A percentile compares a stretch with the other conserved stretches of the same genome.
Conservation (phyloP, 2,329 filamentous ascomycete genomes). For the Aureobasidium uvarum region DNA sequence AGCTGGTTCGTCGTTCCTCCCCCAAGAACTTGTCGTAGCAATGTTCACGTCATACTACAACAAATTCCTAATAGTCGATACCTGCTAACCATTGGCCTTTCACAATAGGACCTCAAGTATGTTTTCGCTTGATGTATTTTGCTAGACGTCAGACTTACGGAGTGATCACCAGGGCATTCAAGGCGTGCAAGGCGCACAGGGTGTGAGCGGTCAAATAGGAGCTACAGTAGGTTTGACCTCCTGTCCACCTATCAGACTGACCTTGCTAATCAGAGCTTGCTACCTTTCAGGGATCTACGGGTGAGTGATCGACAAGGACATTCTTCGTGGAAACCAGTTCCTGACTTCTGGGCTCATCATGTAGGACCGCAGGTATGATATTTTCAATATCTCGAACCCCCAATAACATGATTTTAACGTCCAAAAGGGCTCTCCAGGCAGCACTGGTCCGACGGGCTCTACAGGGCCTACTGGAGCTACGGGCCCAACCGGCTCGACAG, state of each 20-base stretch:
- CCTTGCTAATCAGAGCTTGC: too few relatives aligned
- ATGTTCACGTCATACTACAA: not conserved
- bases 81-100: not conserved
- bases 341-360: not conserved
- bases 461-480: not conserved
- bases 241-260: too few relatives aligned
- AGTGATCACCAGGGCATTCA: not conserved
- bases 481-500: not conserved
- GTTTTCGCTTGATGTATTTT: not conserved
- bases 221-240: not conserved
- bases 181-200: not conserved
- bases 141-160: not conserved
- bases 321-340: not conserved
- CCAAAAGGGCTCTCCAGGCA: not conserved
- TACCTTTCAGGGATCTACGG: not conserved
- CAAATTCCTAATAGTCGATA: not conserved
- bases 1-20: not conserved
- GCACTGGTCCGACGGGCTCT: not conserved
- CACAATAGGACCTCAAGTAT: not conserved
- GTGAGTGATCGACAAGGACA: not conserved
- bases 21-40: not conserved
- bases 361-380: not conserved
- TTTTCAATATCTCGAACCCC: not conserved
- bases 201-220: not conserved
- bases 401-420: not conserved